A percentile compares a stretch with the other conserved stretches of the same genome.
phyloP scores from a whole-genome alignment of 2,329 filamentous ascomycete species.

The Botrytis byssoidea region DNA sequence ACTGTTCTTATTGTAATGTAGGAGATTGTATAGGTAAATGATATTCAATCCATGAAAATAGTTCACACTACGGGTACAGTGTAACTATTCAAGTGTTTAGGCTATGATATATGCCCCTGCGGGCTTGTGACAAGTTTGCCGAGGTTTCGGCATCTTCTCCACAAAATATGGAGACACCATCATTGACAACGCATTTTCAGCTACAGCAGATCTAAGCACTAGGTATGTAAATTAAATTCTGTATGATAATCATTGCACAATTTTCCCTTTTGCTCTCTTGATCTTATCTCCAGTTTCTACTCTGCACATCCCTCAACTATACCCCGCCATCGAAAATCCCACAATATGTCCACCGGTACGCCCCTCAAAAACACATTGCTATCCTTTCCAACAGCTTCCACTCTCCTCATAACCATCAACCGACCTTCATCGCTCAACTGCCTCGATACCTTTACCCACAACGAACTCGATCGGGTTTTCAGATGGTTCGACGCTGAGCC shows the following conservation, averaged over 20 bases:
- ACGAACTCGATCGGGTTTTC: constrained; percentile 49
- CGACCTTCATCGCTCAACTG: constrained; percentile 59
- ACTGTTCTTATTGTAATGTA: background rate
- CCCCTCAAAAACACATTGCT: constrained; percentile 18
- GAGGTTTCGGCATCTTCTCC: background rate
- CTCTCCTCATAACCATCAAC: constrained; percentile 60
- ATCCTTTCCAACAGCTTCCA: constrained; percentile 52
- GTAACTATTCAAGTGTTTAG: background rate
- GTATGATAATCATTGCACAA: constrained; percentile 12
- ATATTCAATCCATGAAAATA: background rate
- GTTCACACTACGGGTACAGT: background rate
- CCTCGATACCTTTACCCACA: constrained; percentile 42
- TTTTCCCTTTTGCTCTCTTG: background rate
- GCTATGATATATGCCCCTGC: background rate
- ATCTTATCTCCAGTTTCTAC: constrained; percentile 4
- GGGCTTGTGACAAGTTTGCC: background rate
- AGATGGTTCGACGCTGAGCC: constrained; percentile 63
- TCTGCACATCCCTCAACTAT: constrained; percentile 7
- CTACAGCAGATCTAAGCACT: constrained; percentile 1
- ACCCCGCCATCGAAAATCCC: constrained; percentile 12
- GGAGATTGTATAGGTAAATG: no score
- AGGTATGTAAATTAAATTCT: constrained; percentile 3
- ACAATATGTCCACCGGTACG: constrained; percentile 16
- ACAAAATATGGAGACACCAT: background rate
- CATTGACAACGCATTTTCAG: constrained; percentile 12